phyloP scores from a whole-genome alignment of 495 filamentous ascomycete genomes.

The Chlorociboria aeruginascens region DNA sequence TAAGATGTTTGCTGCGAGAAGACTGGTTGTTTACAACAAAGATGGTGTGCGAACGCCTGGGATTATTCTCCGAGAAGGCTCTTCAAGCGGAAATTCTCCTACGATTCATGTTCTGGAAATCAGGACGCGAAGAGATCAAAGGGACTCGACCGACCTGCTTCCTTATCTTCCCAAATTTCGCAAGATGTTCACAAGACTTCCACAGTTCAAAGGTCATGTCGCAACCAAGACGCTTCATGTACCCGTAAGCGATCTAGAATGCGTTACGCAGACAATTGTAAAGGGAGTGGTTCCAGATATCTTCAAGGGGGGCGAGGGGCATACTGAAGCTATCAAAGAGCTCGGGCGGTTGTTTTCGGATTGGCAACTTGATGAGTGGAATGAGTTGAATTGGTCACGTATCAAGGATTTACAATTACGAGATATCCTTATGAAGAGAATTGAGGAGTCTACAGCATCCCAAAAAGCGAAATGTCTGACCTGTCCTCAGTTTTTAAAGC shows the following conservation, averaged over 20 bases:
- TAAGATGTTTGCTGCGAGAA: slow-evolving; percentile 58
- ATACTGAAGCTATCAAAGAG: slow-evolving; percentile 40
- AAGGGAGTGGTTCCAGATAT: slow-evolving; percentile 46
- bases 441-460: slow-evolving; percentile 43
- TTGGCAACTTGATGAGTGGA: slow-evolving; percentile 66
- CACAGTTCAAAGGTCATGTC: slow-evolving; percentile 45
- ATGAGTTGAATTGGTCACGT: slow-evolving; percentile 71
- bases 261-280: slow-evolving; percentile 61
- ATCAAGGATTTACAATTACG: slow-evolving; percentile 69
- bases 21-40: slow-evolving; percentile 59
- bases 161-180: slow-evolving; percentile 64
- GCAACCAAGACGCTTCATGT: slow-evolving; percentile 50
- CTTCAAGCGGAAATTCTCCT: slow-evolving; percentile 45
- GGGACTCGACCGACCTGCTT: slow-evolving; percentile 66
- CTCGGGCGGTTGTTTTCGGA: slow-evolving; percentile 48
- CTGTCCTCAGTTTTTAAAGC: slow-evolving; percentile 72
- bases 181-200: slow-evolving; percentile 44
- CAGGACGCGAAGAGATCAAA: slow-evolving; percentile 41
- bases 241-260: slow-evolving; percentile 63
- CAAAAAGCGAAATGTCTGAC: slow-evolving; percentile 44
- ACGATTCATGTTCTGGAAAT: slow-evolving; percentile 70
- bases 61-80: slow-evolving; percentile 64
- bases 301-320: slow-evolving; percentile 31
- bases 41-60: slow-evolving; percentile 71
- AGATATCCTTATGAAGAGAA: slow-evolving; percentile 58